These are phyloP conservation scores for Fusarium dlaminii DNA, from an alignment of 2,329 filamentous ascomycete species.

Conservation along the genomic window DNA sequence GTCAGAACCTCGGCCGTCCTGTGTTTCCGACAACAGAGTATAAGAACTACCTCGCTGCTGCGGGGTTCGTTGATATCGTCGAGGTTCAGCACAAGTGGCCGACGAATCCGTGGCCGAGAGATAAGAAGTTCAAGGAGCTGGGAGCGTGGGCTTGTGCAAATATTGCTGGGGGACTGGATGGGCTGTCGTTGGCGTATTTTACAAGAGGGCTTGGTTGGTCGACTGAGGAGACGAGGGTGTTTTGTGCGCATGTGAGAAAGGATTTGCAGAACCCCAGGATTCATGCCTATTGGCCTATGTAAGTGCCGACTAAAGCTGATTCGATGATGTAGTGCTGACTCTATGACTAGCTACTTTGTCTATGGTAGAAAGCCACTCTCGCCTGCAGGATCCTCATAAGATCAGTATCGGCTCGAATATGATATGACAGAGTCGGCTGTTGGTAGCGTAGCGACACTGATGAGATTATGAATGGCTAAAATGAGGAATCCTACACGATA, in stretches of 20 bases:
- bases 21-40: background rate
- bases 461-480: background rate
- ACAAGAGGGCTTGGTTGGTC: constrained; percentile 35
- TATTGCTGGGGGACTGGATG: constrained; percentile 36
- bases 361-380: background rate
- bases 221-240: constrained; percentile 9
- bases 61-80: constrained; percentile 15
- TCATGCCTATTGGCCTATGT: constrained; percentile 31
- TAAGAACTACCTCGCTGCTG: constrained; percentile 18
- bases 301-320: rapidly evolving
- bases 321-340: background rate
- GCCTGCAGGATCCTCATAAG: background rate
- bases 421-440: too few relatives aligned
- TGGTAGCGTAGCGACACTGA: background rate
- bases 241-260: constrained; percentile 13
- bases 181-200: constrained; percentile 41
- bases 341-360: background rate
- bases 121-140: constrained; percentile 11
- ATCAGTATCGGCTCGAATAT: rapidly evolving
- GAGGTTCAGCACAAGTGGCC: constrained; percentile 25
- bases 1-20: constrained; percentile 5
- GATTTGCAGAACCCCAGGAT: constrained; percentile 15
- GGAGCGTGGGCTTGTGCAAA: constrained; percentile 33
- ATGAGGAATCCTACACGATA: rapidly evolving
- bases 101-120: constrained; percentile 20